Evolutionary conservation across 257 asterid species (phyloP), one percentile per base, ranked within the genome.

Genomic region (Salvia rosmarinus): DNA sequence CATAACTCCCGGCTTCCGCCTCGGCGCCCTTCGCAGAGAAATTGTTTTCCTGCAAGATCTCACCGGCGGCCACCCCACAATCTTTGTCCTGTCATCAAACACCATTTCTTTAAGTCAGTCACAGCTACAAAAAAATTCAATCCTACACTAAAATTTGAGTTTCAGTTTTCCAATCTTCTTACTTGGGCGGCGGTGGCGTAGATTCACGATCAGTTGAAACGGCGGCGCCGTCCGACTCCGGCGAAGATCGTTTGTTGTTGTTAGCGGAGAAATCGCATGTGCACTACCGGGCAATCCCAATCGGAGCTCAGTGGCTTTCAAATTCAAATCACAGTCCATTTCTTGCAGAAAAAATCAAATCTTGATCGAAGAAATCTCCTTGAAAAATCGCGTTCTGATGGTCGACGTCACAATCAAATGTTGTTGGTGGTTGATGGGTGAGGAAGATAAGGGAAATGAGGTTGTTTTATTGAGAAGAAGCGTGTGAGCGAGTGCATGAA

Each of bases 31-130:
- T 86, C 67, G 70, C 76, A 71, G 81, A 87, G 39, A 82, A 2
- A 72, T 60, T 86, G 39, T 84, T 89, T 79, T 89, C 84, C 91
- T 76, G 81, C 82, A 81, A 49, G 87, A 83, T 58, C 95, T 78
- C 67, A 88, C 90, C 19, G 98, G 98, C 63, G 98, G 98, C 98
- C 96, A 92, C 13, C 96, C 98, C 19, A 89, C 90, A 12, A 92
- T 85, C 46, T 88, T 96, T 67, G 88, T 83, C 84, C 98, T 89
- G 87, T 43, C 39, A 79, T 43, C 63, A 64, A 30, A 71, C 12
- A 60, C 23, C 32, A 44, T 67, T 23, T 16, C n/a, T 21, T 50
- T 44, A 37, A 14, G 34, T 77, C 52, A 62, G 19, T 30, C 10
- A 34, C 43, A 49, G 11, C 21, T 51, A 23, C 34, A 52, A 52